phyloP scores from a whole-genome alignment of 177 flowering plant species.

The Vitis hybrid region DNA sequence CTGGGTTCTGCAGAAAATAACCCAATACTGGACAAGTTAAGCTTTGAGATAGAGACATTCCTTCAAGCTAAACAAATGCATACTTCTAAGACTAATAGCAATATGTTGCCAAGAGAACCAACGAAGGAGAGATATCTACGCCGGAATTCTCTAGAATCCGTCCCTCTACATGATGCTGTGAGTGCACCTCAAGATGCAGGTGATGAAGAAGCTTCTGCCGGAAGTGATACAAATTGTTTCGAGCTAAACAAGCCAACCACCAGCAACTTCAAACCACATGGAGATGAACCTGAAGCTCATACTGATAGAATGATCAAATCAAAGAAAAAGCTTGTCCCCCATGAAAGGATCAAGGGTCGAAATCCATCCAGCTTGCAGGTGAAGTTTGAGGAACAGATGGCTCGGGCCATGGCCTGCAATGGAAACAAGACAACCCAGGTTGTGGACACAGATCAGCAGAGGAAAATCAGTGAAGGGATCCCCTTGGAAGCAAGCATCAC shows the following conservation, averaged over 20 bases:
- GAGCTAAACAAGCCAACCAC: conserved; percentile 47
- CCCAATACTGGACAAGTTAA: conserved; percentile 61
- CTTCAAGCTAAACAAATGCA: conserved; percentile 52
- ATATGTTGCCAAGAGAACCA: conserved; percentile 16
- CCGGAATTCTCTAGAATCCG: conserved; percentile 70
- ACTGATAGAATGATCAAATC: conserved; percentile 26
- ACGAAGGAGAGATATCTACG: conserved; percentile 7
- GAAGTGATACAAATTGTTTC: conserved; percentile 53
- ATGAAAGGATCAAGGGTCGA: conserved; percentile 38
- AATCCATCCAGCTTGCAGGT: conserved; percentile 52
- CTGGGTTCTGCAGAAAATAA: conserved; percentile 37
- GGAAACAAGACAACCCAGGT: conserved; percentile 19
- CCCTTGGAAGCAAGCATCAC: conserved; percentile 21
- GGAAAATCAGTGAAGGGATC: conserved; percentile 11
- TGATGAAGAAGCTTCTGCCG: conserved; percentile 61
- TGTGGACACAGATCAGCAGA: conserved; percentile 20
- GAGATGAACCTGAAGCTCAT: conserved; percentile 26
- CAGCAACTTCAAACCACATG: conserved; percentile 16
- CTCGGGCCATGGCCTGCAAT: conserved; percentile 30
- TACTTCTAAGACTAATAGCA: conserved; percentile 18
- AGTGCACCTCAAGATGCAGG: conserved; percentile 69
- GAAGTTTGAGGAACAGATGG: conserved; percentile 67
- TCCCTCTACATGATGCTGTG: conserved; percentile 55
- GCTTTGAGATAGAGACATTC: conserved; percentile 72
- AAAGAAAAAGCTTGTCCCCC: conserved; percentile 33